A percentile compares a stretch with the other conserved stretches of the same genome.
These are phyloP conservation scores for Scedosporium apiospermum DNA, from an alignment of 2,329 filamentous ascomycete species.

Conservation along the genomic window DNA sequence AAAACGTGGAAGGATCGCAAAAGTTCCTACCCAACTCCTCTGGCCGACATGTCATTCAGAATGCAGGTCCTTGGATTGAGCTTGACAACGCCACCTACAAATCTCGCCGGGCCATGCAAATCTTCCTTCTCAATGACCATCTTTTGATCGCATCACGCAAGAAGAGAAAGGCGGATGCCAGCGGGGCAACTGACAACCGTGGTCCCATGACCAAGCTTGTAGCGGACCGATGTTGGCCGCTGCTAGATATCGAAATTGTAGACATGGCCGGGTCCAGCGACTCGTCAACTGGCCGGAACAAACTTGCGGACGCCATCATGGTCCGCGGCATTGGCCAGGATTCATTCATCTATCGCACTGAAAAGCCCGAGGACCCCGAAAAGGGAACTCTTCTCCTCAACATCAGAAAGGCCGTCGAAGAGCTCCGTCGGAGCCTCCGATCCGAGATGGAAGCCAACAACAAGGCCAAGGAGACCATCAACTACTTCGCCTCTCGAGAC, in stretches of 20 bases:
- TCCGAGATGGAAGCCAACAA: slow-evolving; percentile 83
- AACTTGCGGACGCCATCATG: slow-evolving; percentile 79
- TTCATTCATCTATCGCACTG: slow-evolving; percentile 89
- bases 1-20: slow-evolving; percentile 93
- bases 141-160: slow-evolving; percentile 84
- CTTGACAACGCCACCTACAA: slow-evolving; percentile 97
- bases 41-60: slow-evolving; percentile 88
- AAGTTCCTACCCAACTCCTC: slow-evolving; percentile 88
- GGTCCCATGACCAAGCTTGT: slow-evolving; percentile 66
- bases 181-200: slow-evolving; percentile 36
- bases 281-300: slow-evolving; percentile 42
- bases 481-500: slow-evolving; percentile 74
- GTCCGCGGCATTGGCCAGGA: slow-evolving; percentile 77
- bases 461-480: slow-evolving; percentile 74
- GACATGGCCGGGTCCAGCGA: slow-evolving; percentile 67
- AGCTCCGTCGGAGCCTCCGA: slow-evolving; percentile 75
- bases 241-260: slow-evolving; percentile 86
- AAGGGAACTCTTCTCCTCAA: slow-evolving; percentile 78
- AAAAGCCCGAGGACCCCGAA: slow-evolving; percentile 67
- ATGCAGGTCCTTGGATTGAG: slow-evolving; percentile 91
- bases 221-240: slow-evolving; percentile 87
- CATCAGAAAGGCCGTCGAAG: slow-evolving; percentile 86
- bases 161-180: slow-evolving; percentile 72
- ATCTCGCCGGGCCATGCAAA: slow-evolving; percentile 75
- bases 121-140: slow-evolving; percentile 92